Percentiles rank a stretch among this genome's conserved stretches.
These are phyloP conservation scores for Noccaea caerulescens DNA, from an alignment of 345 rosid genomes.

Conservation along the genomic window DNA sequence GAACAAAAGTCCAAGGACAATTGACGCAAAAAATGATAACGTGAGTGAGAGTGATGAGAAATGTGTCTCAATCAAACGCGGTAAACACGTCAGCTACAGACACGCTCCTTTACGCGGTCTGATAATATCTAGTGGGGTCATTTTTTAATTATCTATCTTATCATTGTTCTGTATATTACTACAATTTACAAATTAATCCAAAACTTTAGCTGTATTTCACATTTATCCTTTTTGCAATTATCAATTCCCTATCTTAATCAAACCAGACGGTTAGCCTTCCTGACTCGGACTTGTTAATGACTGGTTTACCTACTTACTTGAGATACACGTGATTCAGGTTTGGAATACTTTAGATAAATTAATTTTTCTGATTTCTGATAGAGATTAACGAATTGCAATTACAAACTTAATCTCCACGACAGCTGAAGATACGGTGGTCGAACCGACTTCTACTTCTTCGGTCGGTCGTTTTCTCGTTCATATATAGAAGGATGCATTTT, in stretches of 20 bases:
- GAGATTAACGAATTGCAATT: background rate
- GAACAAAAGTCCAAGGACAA: background rate
- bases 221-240: background rate
- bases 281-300: background rate
- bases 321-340: background rate
- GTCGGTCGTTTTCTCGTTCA: no score
- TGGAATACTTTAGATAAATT: background rate
- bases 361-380: no score
- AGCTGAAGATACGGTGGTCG: no score
- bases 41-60: background rate
- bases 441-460: no score
- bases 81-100: slow-evolving; percentile 17
- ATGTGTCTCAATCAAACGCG: slow-evolving; percentile 37
- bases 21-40: background rate
- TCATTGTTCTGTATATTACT: background rate
- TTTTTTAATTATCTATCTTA: background rate
- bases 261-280: slow-evolving; percentile 5
- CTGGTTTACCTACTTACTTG: no score
- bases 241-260: background rate
- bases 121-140: slow-evolving; percentile 7
- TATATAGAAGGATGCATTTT: no score
- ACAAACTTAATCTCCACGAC: no score
- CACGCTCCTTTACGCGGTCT: slow-evolving; percentile 34
- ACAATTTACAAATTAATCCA: background rate
- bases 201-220: background rate